Base-by-base conservation (phyloP, 768 basidiomycete genomes). In the Lactarius tabidus region DNA sequence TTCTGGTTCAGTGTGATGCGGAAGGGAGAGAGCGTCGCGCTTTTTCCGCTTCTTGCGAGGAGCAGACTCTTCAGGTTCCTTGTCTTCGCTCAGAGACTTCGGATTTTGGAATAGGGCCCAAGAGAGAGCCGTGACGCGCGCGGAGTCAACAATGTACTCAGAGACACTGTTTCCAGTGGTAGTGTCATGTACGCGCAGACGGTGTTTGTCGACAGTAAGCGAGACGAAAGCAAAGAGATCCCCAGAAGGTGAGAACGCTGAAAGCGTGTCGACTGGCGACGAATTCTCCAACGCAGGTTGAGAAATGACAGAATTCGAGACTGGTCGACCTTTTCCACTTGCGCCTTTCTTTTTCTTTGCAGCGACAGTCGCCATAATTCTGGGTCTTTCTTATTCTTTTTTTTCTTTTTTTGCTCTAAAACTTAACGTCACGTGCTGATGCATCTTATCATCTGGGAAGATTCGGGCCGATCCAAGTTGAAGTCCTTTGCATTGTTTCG, bases 121-220 rank as follows among this genome's bases (percentile, higher is more conserved):
- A 39, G 76, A 74, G 29, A 87, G 72, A 61, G 81, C 73, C 43
- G 84, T 81, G 48, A 87, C 82, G 53, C 84, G 81, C 62, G 82
- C 82, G 29, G 78, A 78, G 39, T 86, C 83, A 23, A 87, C 71
- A 20, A 80, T 78, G 74, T 85, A 76, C 73, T 89, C 87, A 5
- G 85, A 82, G 26, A 84, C 74, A 36, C 84, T 80, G 67, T 81
- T 80, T 41, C 79, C 81, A n/a, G 84, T 79, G 9, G 77, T 68
- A 10, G 84, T 82, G 72, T 87, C 81, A 73, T 86, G 87, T 43
- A 89, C 78, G 70, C 86, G 85, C 62, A 89, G 75, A 53, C 86
- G 82, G 72, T 89, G 87, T 74, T 87, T 89, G 79, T 89, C 87
- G 59, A 89, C 80, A 2, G 87, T 82, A 28, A 89, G 79, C 12